Percentiles rank a stretch among this genome's conserved stretches.
phyloP scores from a whole-genome alignment of 192 early-diverging fungal species.

The Cladochytrium replicatum region DNA sequence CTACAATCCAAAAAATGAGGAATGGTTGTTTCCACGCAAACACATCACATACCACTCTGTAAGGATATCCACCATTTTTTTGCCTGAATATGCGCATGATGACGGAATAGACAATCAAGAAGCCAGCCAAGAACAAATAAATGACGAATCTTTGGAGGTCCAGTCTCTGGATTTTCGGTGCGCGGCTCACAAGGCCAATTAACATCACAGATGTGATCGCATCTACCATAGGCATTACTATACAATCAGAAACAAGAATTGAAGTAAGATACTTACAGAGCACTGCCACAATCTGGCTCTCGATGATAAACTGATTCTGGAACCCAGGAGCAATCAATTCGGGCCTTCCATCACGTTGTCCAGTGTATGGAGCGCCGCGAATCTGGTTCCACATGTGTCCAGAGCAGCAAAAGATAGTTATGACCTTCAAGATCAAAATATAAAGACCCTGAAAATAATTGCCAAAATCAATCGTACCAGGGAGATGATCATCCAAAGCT shows the following conservation, averaged over 20 bases:
- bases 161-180: constrained; percentile 44
- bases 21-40: too few species aligned
- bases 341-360: constrained; percentile 38
- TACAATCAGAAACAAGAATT: too few species aligned
- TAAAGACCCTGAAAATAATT: constrained; percentile 1
- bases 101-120: constrained; percentile 56
- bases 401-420: constrained; percentile 60
- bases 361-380: constrained; percentile 58
- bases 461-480: constrained; percentile 30
- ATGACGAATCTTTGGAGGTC: constrained; percentile 43
- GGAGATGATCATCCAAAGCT: constrained; percentile 42
- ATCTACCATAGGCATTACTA: constrained; percentile 30
- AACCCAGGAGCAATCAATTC: constrained; percentile 56
- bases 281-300: constrained; percentile 60
- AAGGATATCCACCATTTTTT: constrained; percentile 68
- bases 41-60: too few species aligned
- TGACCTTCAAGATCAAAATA: constrained; percentile 26
- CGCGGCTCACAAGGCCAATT: constrained; percentile 40
- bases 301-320: constrained; percentile 57
- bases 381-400: constrained; percentile 85
- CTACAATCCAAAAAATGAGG: too few species aligned
- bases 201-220: constrained; percentile 42
- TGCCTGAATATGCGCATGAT: constrained; percentile 55
- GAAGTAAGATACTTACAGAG: constrained; percentile 70
- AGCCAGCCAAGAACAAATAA: constrained; percentile 47